These are phyloP conservation scores for Hypoxylon trugodes DNA, from an alignment of 495 filamentous ascomycete species.

Conservation along the genomic window DNA sequence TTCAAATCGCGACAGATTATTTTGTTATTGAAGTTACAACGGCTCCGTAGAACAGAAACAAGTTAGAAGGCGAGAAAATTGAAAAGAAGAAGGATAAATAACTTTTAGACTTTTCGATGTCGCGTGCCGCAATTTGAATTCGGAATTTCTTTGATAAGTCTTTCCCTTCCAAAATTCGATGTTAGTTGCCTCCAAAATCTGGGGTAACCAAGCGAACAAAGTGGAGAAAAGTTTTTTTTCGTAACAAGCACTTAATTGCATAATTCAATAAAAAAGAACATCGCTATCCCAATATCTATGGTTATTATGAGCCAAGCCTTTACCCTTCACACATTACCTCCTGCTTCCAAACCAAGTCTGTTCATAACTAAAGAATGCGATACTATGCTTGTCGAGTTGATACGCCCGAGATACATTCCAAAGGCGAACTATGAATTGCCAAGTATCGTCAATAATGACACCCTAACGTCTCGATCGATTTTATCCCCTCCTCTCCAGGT, in stretches of 20 bases:
- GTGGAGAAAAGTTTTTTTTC: too few species aligned
- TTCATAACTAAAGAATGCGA: too few species aligned
- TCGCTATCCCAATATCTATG: too few species aligned
- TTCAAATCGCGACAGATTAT: not conserved
- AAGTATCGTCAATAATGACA: too few species aligned
- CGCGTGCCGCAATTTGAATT: slow-evolving; percentile 3
- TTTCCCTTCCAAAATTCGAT: not conserved
- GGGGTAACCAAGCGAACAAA: slow-evolving; percentile 27
- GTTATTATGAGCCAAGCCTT: too few species aligned
- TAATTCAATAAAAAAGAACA: slow-evolving; percentile 5
- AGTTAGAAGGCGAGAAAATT: not conserved
- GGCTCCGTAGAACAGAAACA: not conserved
- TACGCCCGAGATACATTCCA: too few species aligned
- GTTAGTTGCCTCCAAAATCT: slow-evolving; percentile 23
- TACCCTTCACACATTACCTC: too few species aligned
- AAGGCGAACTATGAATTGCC: too few species aligned
- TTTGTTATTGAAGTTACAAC: not conserved
- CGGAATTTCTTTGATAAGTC: not conserved
- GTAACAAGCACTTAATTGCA: slow-evolving; percentile 1
- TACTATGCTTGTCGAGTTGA: too few species aligned
- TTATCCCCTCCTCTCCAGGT: too few species aligned
- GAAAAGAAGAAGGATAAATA: not conserved
- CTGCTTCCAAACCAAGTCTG: too few species aligned
- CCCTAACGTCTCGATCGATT: too few species aligned
- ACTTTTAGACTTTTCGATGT: slow-evolving; percentile 9